Evolutionary conservation across 305 asterid species (phyloP), one percentile per base, ranked within the genome.

Genomic region (Fraxinus baroniana): DNA sequence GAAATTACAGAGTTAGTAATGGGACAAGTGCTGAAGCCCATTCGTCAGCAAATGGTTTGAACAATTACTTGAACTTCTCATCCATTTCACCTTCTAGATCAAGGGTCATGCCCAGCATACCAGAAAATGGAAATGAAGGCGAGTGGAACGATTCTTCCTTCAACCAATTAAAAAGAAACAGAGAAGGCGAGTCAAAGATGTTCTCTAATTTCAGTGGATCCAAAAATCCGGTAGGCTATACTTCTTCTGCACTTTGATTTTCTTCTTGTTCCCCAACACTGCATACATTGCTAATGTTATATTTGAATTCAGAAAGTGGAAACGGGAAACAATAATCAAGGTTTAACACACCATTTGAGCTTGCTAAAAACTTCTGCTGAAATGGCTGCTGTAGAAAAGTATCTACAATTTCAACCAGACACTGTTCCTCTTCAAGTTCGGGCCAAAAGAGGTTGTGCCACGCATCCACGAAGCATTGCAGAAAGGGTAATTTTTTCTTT

Each of bases 401-500:
- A 85, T 80, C 86, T 95, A 28, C 95, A 95, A 35, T 94, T 94
- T 83, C 91, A 88, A 80, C 97, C 85, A 78, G 97, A 91, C 18
- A 76, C 89, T 0, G 84, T 90, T 79, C 98, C 95, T 55, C 91
- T 97, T 79, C 95, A 92, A 86, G 79, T 89, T 60, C 94, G 98
- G 36, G 98, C 98, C 55, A 95, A 93, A 83, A 77, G 98, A 87
- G 98, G 98, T 12, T 95, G 83, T 0, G 98, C 98, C 36, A 95
- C 98, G 22, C 98, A 95, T 83, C 98, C 98, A 0, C 86, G 98
- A 83, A 95, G 98, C 84, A 92, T 95, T 80, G 98, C 98, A 0
- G 98, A 95, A 85, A 91, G 98, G 95, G 98, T 95, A 92, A 77
- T 46, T 81, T 74, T 39, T 36, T 73, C 44, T n/a, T 13, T 57